phyloP scores from a whole-genome alignment of 164 flowering plant species.

The Dillenia suffruticosa region DNA sequence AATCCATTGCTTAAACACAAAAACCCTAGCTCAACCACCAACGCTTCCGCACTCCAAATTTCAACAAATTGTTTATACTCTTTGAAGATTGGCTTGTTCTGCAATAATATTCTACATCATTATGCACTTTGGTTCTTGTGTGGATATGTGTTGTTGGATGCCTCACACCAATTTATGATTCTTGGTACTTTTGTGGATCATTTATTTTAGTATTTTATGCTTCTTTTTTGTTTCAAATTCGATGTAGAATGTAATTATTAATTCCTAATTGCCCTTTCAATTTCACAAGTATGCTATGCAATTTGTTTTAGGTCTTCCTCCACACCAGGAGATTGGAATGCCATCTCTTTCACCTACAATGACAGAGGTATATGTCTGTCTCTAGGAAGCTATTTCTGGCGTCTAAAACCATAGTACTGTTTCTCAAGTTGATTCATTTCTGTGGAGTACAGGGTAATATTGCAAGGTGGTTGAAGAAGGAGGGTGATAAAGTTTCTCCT shows the following conservation, averaged over 20 bases:
- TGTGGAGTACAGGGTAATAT: constrained; percentile 71
- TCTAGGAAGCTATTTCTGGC: not conserved
- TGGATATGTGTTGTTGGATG: not conserved
- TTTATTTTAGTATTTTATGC: not conserved
- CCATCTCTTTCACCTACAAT: constrained; percentile 99
- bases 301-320: constrained; percentile 71
- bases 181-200: not conserved
- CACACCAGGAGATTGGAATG: constrained; percentile 98
- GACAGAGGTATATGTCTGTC: constrained; percentile 62
- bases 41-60: too few relatives aligned
- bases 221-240: not conserved
- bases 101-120: too few relatives aligned
- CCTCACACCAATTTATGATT: not conserved
- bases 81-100: too few relatives aligned
- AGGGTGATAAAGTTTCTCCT: constrained; percentile 82
- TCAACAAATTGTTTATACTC: too few relatives aligned
- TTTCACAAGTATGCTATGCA: constrained; percentile 1
- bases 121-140: not conserved
- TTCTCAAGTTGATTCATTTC: constrained; percentile 6
- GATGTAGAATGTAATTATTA: not conserved
- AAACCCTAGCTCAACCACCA: too few relatives aligned
- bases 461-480: constrained; percentile 97
- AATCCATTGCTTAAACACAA: too few relatives aligned
- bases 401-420: not conserved
- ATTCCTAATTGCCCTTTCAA: not conserved